Evolutionary conservation across 2,329 filamentous ascomycete genomes (phyloP), one percentile per base, ranked within the genome.

Genomic region (Cordyceps cateniannulata): DNA sequence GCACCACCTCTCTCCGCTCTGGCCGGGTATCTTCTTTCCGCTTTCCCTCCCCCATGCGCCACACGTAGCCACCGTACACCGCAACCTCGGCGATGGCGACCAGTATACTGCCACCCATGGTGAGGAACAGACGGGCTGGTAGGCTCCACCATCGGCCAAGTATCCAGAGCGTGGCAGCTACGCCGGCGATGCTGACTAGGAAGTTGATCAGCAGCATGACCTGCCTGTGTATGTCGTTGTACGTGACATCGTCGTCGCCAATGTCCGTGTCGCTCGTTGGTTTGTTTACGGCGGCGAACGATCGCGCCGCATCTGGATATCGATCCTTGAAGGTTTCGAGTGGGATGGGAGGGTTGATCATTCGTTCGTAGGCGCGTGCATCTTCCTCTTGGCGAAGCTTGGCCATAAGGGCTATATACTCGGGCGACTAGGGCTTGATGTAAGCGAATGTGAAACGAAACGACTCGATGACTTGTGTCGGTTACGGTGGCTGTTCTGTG

Each of bases 361-460:
- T 91, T 69, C 87, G 85, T 66, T 91, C 84, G 78, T 98, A 99
- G 57, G 85, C 82, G 63, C 88, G 85, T 65, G 86, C 83, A 77
- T 98, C 93, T 76, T 93, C 89, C 68, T 95, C 87, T 63, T 83
- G 85, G 64, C 91, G 90, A 22, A 99, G 85, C 18, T 88, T 86
- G 25, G 86, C 86, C 91, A 98, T 98, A 1, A 96, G 79, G 7
- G 87, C 88, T 72, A 91, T 90, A 77, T 93, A 98, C 75, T 96
- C 89, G 8, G 86, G 78, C 1, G 88, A 88, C 85, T 96, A 62
- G 10, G 24, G 20, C 6, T 49, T 12, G 2, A 60, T 24, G 63
- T 70, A 42, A 69, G 63, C 7, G 24, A 18, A 7, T 14, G 18
- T 32, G 40, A 42, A 42, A n/a, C 40, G 18, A n/a, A 27, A n/a